These are phyloP conservation scores for Podaxis carcinomalis DNA, from an alignment of 768 basidiomycete species.

Conservation along the genomic window DNA sequence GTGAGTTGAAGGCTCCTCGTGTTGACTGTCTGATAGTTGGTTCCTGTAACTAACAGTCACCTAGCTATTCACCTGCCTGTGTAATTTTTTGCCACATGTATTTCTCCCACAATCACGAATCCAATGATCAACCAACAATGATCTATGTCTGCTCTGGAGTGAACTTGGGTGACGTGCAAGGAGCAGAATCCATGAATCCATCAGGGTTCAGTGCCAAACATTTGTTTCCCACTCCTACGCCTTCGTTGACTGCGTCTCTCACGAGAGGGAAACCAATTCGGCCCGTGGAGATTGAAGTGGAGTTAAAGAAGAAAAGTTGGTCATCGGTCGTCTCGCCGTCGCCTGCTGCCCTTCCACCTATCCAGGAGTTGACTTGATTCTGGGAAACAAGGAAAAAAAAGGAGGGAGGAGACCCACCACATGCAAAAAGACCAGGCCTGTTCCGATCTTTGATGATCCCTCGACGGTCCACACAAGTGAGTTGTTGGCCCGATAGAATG, in stretches of 20 bases:
- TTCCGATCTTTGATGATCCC: slow-evolving; percentile 19
- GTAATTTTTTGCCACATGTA: neutral
- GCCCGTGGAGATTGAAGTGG: slow-evolving; percentile 14
- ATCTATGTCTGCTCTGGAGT: slow-evolving; percentile 18
- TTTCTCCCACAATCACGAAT: neutral
- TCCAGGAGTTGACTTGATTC: neutral
- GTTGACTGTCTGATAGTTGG: neutral
- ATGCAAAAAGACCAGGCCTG: slow-evolving; percentile 21
- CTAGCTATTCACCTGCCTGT: neutral
- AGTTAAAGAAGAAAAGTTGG: slow-evolving; percentile 24
- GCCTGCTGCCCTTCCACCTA: slow-evolving; percentile 23
- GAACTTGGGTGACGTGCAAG: slow-evolving; percentile 23
- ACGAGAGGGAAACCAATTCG: slow-evolving; percentile 21
- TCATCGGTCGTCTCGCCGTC: slow-evolving; percentile 21
- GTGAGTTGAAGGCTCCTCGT: neutral
- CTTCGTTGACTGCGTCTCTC: slow-evolving; percentile 20
- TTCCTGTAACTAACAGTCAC: neutral
- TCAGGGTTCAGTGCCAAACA: slow-evolving; percentile 21
- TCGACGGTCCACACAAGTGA: slow-evolving; percentile 19
- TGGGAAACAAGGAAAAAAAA: neutral
- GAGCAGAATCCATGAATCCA: slow-evolving; percentile 21
- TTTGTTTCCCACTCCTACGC: slow-evolving; percentile 21
- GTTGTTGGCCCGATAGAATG: slow-evolving; percentile 19
- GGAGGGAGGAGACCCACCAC: slow-evolving; percentile 8
- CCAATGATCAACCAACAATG: neutral